Conservation (phyloP, 2,329 filamentous ascomycete species). For the Bipolaris cookei region DNA sequence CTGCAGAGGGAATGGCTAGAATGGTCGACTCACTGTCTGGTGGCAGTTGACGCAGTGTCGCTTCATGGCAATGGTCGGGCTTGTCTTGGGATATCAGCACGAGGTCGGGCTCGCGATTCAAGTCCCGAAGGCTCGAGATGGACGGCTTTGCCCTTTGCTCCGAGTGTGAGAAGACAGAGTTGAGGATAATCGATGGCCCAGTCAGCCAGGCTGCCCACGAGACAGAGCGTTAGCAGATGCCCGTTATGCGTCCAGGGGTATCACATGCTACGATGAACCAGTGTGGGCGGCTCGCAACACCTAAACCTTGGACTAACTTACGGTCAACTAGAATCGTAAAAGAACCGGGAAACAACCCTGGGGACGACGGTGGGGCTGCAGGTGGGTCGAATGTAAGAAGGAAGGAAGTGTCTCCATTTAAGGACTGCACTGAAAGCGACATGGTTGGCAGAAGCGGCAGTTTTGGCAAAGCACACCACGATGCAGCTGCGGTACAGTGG, state of each 20-base stretch:
- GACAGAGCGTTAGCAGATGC: slow-evolving; percentile 7
- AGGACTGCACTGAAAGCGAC: slow-evolving; percentile 68
- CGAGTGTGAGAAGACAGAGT: slow-evolving; percentile 66
- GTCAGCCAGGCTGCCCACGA: slow-evolving; percentile 63
- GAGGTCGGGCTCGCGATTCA: slow-evolving; percentile 61
- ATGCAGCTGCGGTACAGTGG: neutral
- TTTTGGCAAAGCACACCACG: slow-evolving; percentile 8
- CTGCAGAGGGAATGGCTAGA: slow-evolving; percentile 68
- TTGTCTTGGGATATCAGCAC: slow-evolving; percentile 67
- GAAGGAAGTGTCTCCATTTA: slow-evolving; percentile 71
- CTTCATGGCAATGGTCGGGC: slow-evolving; percentile 73
- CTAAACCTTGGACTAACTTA: slow-evolving; percentile 3
- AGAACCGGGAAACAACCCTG: slow-evolving; percentile 52
- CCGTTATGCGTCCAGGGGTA: neutral
- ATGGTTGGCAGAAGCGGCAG: slow-evolving; percentile 50
- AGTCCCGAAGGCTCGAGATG: slow-evolving; percentile 62
- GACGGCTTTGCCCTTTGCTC: slow-evolving; percentile 62
- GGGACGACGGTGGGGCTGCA: slow-evolving; percentile 50
- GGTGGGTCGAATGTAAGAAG: slow-evolving; percentile 67
- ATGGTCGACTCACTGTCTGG: slow-evolving; percentile 64
- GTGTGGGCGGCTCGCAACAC: neutral
- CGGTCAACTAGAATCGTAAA: slow-evolving; percentile 74
- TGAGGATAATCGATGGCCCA: slow-evolving; percentile 65
- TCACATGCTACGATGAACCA: neutral
- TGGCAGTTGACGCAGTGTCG: slow-evolving; percentile 70